Conservation (phyloP, 257 asterid species). For the Asclepias syriaca region DNA sequence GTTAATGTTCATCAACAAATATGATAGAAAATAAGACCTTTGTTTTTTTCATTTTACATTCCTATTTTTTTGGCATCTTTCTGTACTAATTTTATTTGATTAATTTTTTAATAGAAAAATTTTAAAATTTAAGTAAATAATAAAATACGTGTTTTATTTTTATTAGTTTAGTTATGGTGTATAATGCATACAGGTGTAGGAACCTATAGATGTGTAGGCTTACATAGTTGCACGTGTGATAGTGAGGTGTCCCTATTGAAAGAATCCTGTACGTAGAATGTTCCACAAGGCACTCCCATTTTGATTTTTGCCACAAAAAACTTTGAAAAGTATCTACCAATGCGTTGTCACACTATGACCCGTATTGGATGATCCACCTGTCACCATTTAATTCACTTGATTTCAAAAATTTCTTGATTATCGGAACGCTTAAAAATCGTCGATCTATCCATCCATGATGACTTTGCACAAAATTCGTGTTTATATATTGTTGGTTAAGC, state of each 20-base stretch:
- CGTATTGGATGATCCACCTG: constrained; percentile 17
- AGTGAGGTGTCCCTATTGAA: not conserved
- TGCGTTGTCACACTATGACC: constrained; percentile 21
- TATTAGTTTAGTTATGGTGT: no score
- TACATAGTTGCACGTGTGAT: not conserved
- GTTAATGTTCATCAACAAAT: not conserved
- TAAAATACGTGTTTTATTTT: no score
- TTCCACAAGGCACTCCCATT: not conserved
- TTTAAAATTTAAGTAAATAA: no score
- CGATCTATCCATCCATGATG: not conserved
- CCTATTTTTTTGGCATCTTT: no score
- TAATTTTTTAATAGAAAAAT: no score
- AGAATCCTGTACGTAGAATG: constrained; percentile 9
- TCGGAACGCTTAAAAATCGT: not conserved
- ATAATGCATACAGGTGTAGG: no score
- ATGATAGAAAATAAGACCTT: no score
- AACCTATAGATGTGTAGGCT: not conserved
- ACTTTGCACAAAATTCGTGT: not conserved
- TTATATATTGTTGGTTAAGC: no score
- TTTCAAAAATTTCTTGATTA: not conserved
- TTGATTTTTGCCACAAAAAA: constrained; percentile 1
- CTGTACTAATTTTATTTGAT: no score
- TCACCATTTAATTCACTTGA: not conserved
- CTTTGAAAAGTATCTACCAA: not conserved
- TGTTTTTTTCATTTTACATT: no score